Conservation (phyloP, 345 rosid species). For the Firmiana major region DNA sequence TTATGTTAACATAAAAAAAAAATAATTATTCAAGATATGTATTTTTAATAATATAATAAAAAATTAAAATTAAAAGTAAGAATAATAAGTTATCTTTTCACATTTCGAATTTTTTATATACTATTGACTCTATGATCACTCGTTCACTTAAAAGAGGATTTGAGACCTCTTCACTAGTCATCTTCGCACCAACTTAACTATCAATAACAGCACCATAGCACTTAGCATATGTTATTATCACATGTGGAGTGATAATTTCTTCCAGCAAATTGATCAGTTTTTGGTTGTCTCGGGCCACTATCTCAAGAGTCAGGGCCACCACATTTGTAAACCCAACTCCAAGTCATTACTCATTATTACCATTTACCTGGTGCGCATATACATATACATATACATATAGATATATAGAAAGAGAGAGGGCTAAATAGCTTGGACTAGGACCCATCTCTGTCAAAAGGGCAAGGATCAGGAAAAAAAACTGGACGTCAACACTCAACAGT, state of each 20-base stretch:
- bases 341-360: background rate
- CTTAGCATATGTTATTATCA: background rate
- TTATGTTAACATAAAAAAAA: too few species aligned
- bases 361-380: background rate
- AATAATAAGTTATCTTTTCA: too few species aligned
- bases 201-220: background rate
- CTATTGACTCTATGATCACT: too few species aligned
- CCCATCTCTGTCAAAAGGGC: background rate
- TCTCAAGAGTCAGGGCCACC: background rate
- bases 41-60: too few species aligned
- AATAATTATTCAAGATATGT: too few species aligned
- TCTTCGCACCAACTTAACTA: background rate
- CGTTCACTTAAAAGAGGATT: background rate
- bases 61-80: too few species aligned
- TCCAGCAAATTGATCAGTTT: background rate
- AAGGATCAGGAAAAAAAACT: background rate
- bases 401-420: too few species aligned
- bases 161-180: background rate
- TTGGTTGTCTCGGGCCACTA: background rate
- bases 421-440: background rate
- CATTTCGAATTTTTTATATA: too few species aligned
- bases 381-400: too few species aligned
- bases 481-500: background rate
- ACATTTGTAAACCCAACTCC: background rate
- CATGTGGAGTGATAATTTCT: constrained; percentile 2